phyloP scores from a whole-genome alignment of 208 protist genomes.

The Herpetomonas samuelpessoai region DNA sequence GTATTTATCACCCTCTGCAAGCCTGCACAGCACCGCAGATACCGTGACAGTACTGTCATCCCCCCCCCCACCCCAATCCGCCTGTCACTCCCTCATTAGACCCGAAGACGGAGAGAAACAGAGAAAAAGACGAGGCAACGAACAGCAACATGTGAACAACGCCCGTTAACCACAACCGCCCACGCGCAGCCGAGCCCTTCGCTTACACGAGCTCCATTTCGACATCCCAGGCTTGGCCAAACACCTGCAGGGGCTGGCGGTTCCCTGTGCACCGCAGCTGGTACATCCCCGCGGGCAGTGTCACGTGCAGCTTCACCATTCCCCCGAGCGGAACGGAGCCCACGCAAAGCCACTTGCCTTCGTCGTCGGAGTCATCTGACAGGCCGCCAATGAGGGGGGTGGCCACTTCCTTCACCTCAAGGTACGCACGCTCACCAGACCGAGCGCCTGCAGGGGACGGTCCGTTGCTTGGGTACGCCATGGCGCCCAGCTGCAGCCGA shows the following conservation, averaged over 20 bases:
- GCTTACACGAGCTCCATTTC: slow-evolving; percentile 57
- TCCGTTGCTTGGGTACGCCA: slow-evolving; percentile 21
- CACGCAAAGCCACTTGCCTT: slow-evolving; percentile 32
- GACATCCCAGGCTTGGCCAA: slow-evolving; percentile 81
- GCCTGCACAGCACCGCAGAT: too few relatives aligned
- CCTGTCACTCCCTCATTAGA: too few relatives aligned
- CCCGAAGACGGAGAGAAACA: too few relatives aligned
- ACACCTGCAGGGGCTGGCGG: slow-evolving; percentile 47
- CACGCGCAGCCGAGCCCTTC: too few relatives aligned
- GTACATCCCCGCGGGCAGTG: slow-evolving; percentile 67
- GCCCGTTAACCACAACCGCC: background rate
- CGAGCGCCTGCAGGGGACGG: background rate
- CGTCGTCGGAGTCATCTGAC: slow-evolving; percentile 1
- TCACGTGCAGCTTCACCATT: slow-evolving; percentile 41
- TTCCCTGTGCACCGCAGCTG: slow-evolving; percentile 56
- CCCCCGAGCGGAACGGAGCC: slow-evolving; percentile 27
- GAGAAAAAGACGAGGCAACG: too few relatives aligned
- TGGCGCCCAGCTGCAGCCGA: slow-evolving; percentile 63
- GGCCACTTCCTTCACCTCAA: slow-evolving; percentile 32
- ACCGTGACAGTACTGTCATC: too few relatives aligned
- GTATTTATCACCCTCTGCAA: too few relatives aligned
- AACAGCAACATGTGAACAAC: background rate
- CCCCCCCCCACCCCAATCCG: too few relatives aligned
- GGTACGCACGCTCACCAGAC: slow-evolving; percentile 25
- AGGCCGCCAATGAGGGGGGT: slow-evolving; percentile 12